Conservation (phyloP, 2,329 filamentous ascomycete species). For the Claviceps lovelessii region DNA sequence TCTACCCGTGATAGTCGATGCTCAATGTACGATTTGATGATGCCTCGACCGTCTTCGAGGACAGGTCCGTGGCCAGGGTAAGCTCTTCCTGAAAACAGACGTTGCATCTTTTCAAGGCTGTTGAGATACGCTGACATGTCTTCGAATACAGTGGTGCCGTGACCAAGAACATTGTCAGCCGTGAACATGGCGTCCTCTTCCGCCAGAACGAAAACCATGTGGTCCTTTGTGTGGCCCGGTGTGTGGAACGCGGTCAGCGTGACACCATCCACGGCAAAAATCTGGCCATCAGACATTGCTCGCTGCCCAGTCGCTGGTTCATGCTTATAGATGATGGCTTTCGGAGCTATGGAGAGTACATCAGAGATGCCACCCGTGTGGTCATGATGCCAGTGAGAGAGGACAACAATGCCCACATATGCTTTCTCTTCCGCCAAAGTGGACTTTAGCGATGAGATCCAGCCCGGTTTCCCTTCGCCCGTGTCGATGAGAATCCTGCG, state of each 20-base stretch:
- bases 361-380: conserved; percentile 66
- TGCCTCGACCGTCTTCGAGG: conserved; percentile 55
- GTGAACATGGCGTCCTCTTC: conserved; percentile 80
- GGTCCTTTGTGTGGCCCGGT: conserved; percentile 64
- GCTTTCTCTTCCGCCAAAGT: conserved; percentile 55
- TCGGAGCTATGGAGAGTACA: conserved; percentile 48
- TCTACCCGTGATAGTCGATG: conserved; percentile 70
- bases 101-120: conserved; percentile 55
- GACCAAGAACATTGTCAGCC: conserved; percentile 76
- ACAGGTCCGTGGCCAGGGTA: conserved; percentile 84
- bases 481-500: conserved; percentile 76
- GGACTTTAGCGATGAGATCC: conserved; percentile 51
- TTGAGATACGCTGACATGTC: conserved; percentile 54
- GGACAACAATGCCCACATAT: conserved; percentile 51
- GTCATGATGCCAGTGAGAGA: conserved; percentile 90
- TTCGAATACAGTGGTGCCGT: conserved; percentile 77
- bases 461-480: conserved; percentile 63
- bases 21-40: conserved; percentile 67
- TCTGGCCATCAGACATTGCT: conserved; percentile 34
- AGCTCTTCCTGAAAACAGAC: conserved; percentile 49
- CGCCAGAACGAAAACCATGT: conserved; percentile 62
- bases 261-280: conserved; percentile 43
- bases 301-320: conserved; percentile 37
- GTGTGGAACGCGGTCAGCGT: conserved; percentile 50
- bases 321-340: conserved; percentile 52